Base-by-base conservation (phyloP, 176 grass and related monocot genomes). In the Triticum monococcum region DNA sequence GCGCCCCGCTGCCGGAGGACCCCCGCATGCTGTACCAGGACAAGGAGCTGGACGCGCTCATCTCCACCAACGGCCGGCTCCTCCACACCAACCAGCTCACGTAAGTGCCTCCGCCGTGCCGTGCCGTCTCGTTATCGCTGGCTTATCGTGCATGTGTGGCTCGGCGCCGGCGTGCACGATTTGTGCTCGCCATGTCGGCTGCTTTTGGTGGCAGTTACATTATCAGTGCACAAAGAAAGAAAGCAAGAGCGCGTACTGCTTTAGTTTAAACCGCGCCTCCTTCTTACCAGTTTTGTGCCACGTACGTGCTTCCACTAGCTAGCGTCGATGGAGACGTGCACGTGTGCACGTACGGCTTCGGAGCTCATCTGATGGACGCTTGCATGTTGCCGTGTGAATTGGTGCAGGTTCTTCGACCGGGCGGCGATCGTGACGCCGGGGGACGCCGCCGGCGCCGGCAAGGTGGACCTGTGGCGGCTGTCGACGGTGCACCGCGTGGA, bases 401-500 rank as follows among this genome's bases (percentile, higher is more conserved):
- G 56, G 18, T 60, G 14, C 71, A 84, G 82, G 71, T 84, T 76
- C 71, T 84, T 84, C 26, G 82, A 84, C 71, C 82, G 82, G 72
- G 82, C 82, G 1, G 82, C 82, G 40, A 76, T 84, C 26, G 71
- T 84, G 59, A 76, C 38, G 38, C 48, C 87, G 12, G 90, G 81
- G 7, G 92, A 97, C 84, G 74, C 85, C 8, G 1, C 79, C 0
- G 4, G 22, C 24, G 71, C 89, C 28, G 88, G 90, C 25, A 1
- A 56, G 46, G 88, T 79, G 18, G 20, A 89, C 64, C 86, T 72
- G n/a, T 97, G 92, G 92, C 79, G 88, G 0, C 64, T 97, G 17
- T 86, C 92, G 28, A 94, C 92, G 13, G 92, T 92, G 35, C 95
- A 94, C 88, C 92, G 95, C 23, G 86, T 94, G 17, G 95, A 97